Conservation (phyloP, 2,329 filamentous ascomycete species). For the Harringtonia aguacate region DNA sequence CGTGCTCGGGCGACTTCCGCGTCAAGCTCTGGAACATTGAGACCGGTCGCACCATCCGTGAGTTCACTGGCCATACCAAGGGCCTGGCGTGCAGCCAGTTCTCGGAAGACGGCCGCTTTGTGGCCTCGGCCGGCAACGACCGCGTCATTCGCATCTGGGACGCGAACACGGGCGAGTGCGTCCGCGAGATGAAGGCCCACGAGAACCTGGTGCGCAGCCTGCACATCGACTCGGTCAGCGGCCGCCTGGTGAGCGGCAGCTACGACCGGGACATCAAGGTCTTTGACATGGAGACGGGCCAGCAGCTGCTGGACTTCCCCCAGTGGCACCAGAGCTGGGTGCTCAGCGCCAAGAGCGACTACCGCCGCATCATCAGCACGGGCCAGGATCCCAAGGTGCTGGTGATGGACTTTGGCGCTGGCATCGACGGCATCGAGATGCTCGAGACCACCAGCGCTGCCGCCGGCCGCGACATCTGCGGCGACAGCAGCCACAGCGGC, state of each 20-base stretch:
- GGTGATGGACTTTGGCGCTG: conserved; percentile 80
- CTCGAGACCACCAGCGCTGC: conserved; percentile 28
- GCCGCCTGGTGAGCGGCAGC: conserved; percentile 78
- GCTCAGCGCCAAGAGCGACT: conserved; percentile 89
- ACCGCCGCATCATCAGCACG: conserved; percentile 85
- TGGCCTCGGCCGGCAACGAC: conserved; percentile 91
- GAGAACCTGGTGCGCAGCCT: conserved; percentile 77
- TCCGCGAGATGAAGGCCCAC: conserved; percentile 74
- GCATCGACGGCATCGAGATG: conserved; percentile 45
- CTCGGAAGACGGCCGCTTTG: conserved; percentile 84
- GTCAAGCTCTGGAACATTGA: conserved; percentile 95
- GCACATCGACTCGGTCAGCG: conserved; percentile 80
- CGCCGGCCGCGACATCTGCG: neutral
- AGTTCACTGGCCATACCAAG: conserved; percentile 83
- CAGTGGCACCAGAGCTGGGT: conserved; percentile 97
- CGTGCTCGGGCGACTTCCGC: conserved; percentile 84
- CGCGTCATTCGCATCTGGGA: conserved; percentile 95
- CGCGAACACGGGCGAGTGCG: conserved; percentile 75
- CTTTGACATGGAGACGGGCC: conserved; percentile 74
- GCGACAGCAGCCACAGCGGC: neutral
- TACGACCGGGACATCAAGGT: conserved; percentile 96
- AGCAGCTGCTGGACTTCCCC: conserved; percentile 74
- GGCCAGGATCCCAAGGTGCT: conserved; percentile 89
- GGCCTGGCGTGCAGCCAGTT: conserved; percentile 95
- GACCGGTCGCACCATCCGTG: conserved; percentile 77